These are phyloP conservation scores for Adiantum capillusveneris DNA, from an alignment of 75 land plant species.

Conservation along the genomic window DNA sequence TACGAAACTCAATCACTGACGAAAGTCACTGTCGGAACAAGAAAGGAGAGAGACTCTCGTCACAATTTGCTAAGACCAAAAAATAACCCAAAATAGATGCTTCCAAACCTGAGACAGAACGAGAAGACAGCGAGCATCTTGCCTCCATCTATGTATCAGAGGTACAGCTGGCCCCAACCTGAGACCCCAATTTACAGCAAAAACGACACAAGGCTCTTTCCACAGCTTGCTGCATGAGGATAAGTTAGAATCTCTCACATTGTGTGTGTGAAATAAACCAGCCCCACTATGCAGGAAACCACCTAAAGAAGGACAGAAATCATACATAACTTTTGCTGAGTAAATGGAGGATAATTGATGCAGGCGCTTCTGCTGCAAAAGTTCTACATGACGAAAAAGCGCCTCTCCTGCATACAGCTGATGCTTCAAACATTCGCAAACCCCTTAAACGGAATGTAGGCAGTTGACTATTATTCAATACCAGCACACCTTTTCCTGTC, in stretches of 20 bases:
- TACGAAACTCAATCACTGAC: too few relatives aligned
- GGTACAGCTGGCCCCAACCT: conserved; percentile 77
- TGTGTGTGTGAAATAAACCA: too few relatives aligned
- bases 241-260: too few relatives aligned
- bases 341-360: conserved; percentile 44
- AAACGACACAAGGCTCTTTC: conserved; percentile 91
- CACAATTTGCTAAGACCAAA: too few relatives aligned
- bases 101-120: conserved; percentile 57
- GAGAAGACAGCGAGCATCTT: conserved; percentile 50
- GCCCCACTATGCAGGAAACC: too few relatives aligned
- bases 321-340: conserved; percentile 61
- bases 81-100: too few relatives aligned
- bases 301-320: too few relatives aligned
- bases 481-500: conserved; percentile 70
- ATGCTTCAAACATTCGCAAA: background rate
- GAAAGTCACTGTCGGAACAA: too few relatives aligned
- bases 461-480: background rate
- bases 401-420: conserved; percentile 81
- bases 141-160: conserved; percentile 69
- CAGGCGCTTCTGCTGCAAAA: conserved; percentile 48
- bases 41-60: too few relatives aligned
- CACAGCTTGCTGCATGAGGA: conserved; percentile 47
- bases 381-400: conserved; percentile 63
- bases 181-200: conserved; percentile 74
- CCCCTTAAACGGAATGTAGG: background rate